Percentiles rank a stretch among this genome's conserved stretches.
phyloP scores from a whole-genome alignment of 768 basidiomycete species.

The Porphyrellus cyaneotinctus region DNA sequence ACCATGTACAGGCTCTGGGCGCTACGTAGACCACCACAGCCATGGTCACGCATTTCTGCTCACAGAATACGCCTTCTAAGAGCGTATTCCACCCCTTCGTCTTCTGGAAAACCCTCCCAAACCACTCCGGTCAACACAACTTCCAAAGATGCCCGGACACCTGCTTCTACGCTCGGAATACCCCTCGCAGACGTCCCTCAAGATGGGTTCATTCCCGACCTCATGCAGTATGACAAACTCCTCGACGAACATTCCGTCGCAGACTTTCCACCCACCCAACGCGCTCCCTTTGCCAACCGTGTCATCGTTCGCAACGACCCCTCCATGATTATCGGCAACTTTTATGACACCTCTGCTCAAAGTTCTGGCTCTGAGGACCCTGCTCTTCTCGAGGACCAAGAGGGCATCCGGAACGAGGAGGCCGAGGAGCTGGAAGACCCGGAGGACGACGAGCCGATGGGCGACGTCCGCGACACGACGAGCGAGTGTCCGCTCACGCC shows the following conservation, averaged over 20 bases:
- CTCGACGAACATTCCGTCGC: conserved; percentile 57
- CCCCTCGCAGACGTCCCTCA: conserved; percentile 21
- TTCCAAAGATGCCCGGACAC: not conserved
- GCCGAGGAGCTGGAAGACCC: conserved; percentile 16
- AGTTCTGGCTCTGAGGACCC: not conserved
- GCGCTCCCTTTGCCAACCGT: conserved; percentile 54
- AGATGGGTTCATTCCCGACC: conserved; percentile 46
- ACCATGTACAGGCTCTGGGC: conserved; percentile 27
- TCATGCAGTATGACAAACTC: conserved; percentile 58
- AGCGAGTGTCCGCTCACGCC: conserved; percentile 16
- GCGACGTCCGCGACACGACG: conserved; percentile 13
- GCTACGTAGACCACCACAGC: conserved; percentile 10
- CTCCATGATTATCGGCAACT: conserved; percentile 52
- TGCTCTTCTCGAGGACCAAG: conserved; percentile 4
- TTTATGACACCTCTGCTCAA: conserved; percentile 20
- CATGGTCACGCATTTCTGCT: conserved; percentile 1
- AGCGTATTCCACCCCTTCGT: conserved; percentile 16
- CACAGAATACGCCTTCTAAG: conserved; percentile 1
- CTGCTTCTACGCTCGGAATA: conserved; percentile 9
- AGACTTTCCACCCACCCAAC: conserved; percentile 49
- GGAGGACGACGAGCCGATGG: conserved; percentile 20
- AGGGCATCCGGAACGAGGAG: conserved; percentile 8
- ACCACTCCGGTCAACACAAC: not conserved
- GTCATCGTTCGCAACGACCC: conserved; percentile 68
- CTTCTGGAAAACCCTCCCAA: conserved; percentile 3